Base-by-base conservation (phyloP, 1,284 basidiomycete species). In the Peniophora sp. region DNA sequence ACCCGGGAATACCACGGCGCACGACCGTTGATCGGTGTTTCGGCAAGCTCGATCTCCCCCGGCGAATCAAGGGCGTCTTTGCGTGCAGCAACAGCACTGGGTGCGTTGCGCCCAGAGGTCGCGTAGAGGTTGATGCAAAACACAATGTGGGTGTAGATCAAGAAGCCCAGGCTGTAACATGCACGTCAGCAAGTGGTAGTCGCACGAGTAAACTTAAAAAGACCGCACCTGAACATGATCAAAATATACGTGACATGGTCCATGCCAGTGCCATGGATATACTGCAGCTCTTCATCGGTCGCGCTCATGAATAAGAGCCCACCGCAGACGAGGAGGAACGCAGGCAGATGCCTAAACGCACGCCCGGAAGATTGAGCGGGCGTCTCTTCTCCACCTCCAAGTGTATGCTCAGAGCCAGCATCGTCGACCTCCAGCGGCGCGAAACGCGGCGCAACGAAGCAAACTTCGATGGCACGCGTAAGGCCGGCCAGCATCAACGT, bases 231-330 rank as follows among this genome's bases (percentile, higher is more conserved):
- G 67, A 87, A 89, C 74, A 91, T 84, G 61, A 89, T 84, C 8
- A 94, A 71, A 43, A 88, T 75, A 61, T 95, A 95, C 0, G 91
- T 90, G 56, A 94, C 90, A 62, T 94, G 90, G 63, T 94, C 92
- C 79, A 93, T 86, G 47, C 78, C 85, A 32, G 73, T 70, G 22
- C 77, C 77, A 58, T 89, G 74, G 12, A 85, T 79, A 55, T 76
- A 85, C 32, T 74, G 61, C 39, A 95, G 70, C 63, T 95, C 90
- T 68, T 97, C 92, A 63, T 96, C 91, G 0, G 93, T 96, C 0
- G 85, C 92, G 12, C 88, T 89, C 79, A 95, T 92, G 74, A 96
- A 96, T 11, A 92, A 69, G 1, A 91, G 61, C 2, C 86, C 78
- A 43, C 3, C 38, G 38, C n/a, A 51, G 23, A 44, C 45, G 43